Base-by-base conservation (phyloP, 1,284 basidiomycete genomes). In the Kalmanozyma brasiliensis region DNA sequence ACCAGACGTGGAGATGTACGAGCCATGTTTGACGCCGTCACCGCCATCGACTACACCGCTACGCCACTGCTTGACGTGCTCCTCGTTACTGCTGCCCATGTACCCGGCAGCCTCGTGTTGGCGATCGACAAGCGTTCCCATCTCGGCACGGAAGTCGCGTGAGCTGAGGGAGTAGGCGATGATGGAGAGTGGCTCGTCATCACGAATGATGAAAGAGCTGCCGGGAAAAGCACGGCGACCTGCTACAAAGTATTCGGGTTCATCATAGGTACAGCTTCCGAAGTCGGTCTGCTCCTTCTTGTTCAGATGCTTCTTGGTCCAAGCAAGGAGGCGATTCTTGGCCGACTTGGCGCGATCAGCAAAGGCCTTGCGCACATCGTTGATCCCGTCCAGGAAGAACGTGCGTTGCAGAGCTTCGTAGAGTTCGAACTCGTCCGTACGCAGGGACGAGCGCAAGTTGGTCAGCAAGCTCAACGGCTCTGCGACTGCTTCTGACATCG, bases 121-220 rank as follows among this genome's bases (percentile, higher is more conserved):
- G 22, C 58, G 48, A 38, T 52, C 56, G 20, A 35, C 34, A 1
- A 59, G 52, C 13, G 51, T 53, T 11, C 61, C 59, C 37, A 77
- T 48, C 45, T 76, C 76, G 23, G 52, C 32, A 19, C 67, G 48
- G 34, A 76, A 76, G 49, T 76, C 74, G 20, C 63, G 60, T n/a
- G 68, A 77, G 45, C 70, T 76, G 40, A 79, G 67, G 11, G 75
- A 76, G 33, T 69, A 79, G 1, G 76, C 76, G 38, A 79, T 61
- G 61, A 79, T 74, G 11, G 73, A 76, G 30, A 79, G 58, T 7
- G 77, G 77, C 48, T 79, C 77, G 35, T 76, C 67, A 35, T 77
- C 73, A 16, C 77, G 62, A 8, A 79, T 61, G 30, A 79, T 49
- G 47, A 58, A 66, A 33, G 52, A 52, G 40, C 63, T 68, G 3